These are phyloP conservation scores for Vitis hybrid DNA, from an alignment of 177 flowering plant species.

Conservation along the genomic window DNA sequence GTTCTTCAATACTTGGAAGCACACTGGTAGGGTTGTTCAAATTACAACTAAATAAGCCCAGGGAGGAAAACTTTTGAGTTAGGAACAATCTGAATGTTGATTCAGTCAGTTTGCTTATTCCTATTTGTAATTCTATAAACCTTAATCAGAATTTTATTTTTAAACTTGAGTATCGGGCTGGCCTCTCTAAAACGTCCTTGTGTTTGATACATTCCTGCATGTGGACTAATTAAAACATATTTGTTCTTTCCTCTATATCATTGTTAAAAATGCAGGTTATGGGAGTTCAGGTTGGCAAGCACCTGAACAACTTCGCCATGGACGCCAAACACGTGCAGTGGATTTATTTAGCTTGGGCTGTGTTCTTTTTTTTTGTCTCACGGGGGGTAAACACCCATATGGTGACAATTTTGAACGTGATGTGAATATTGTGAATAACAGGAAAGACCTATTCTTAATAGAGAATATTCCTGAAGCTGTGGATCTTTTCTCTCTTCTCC, in stretches of 20 bases:
- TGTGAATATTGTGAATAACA: slow-evolving; percentile 62
- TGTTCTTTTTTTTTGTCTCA: slow-evolving; percentile 80
- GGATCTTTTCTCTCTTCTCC: slow-evolving; percentile 63
- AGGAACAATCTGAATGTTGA: too few relatives aligned
- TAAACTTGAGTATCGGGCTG: too few relatives aligned
- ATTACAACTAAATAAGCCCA: not conserved
- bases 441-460: slow-evolving; percentile 68
- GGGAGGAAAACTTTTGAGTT: too few relatives aligned
- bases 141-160: too few relatives aligned
- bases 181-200: too few relatives aligned
- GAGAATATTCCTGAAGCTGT: slow-evolving; percentile 82
- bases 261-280: slow-evolving; percentile 47
- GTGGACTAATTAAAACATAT: not conserved
- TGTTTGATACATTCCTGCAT: too few relatives aligned
- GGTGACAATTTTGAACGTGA: slow-evolving; percentile 85
- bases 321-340: slow-evolving; percentile 85
- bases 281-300: slow-evolving; percentile 99
- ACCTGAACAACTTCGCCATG: slow-evolving; percentile 84
- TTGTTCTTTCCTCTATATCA: not conserved
- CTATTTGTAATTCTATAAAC: too few relatives aligned
- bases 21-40: too few relatives aligned
- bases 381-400: slow-evolving; percentile 87
- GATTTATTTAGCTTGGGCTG: slow-evolving; percentile 93
- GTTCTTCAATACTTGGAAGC: too few relatives aligned
- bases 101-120: too few relatives aligned